Conservation (phyloP, 1,284 basidiomycete species). For the Ceratobasidium sp. region DNA sequence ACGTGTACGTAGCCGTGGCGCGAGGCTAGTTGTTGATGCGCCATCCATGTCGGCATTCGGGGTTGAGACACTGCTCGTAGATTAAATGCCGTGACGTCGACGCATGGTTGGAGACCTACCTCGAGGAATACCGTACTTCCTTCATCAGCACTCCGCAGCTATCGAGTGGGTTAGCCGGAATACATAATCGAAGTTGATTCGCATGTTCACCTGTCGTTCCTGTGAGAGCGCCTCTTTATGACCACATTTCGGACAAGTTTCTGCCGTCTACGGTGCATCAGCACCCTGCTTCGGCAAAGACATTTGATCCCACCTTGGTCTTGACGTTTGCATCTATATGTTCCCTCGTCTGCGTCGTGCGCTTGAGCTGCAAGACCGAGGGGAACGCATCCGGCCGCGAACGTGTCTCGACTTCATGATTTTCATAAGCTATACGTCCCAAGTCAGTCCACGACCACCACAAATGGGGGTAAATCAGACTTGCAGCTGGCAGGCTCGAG, state of each 20-base stretch:
- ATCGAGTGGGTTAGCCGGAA: slow-evolving; percentile 48
- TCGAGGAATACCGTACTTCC: slow-evolving; percentile 77
- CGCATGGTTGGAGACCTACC: slow-evolving; percentile 66
- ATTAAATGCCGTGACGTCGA: background rate
- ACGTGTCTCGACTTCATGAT: slow-evolving; percentile 88
- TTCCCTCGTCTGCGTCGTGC: slow-evolving; percentile 89
- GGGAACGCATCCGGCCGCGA: slow-evolving; percentile 97
- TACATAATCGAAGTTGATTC: slow-evolving; percentile 50
- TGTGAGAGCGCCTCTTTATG: slow-evolving; percentile 83
- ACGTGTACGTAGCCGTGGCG: background rate
- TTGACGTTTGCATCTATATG: slow-evolving; percentile 81
- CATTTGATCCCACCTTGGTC: slow-evolving; percentile 67
- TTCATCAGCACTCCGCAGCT: slow-evolving; percentile 91
- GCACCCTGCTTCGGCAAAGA: slow-evolving; percentile 41
- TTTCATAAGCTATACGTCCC: slow-evolving; percentile 84
- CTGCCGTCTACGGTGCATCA: slow-evolving; percentile 74
- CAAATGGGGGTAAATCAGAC: slow-evolving; percentile 55
- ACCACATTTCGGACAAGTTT: slow-evolving; percentile 93
- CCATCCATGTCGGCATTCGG: slow-evolving; percentile 76
- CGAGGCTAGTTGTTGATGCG: slow-evolving; percentile 73
- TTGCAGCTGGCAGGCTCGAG: slow-evolving; percentile 88
- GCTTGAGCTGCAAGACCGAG: slow-evolving; percentile 85
- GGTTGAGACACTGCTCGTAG: slow-evolving; percentile 67
- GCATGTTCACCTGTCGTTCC: slow-evolving; percentile 72
- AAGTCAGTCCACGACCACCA: slow-evolving; percentile 9